A percentile compares a stretch with the other conserved stretches of the same genome.
Conservation (phyloP, 225 moss, liverwort and hornwort genomes). For the Pleurozium schreberi region DNA sequence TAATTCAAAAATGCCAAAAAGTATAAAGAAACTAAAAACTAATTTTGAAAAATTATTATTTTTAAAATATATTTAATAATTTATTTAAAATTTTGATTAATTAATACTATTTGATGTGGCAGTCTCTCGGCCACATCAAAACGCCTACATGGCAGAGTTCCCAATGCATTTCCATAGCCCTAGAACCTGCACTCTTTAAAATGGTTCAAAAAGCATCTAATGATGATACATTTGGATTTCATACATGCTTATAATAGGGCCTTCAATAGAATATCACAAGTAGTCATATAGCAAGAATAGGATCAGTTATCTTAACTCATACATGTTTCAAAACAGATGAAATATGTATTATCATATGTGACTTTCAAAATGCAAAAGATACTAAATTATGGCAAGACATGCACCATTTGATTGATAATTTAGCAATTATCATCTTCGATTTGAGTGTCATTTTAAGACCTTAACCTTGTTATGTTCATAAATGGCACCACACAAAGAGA, state of each 20-base stretch:
- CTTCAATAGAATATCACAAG: not conserved
- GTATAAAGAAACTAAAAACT: too few relatives aligned
- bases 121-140: too few relatives aligned
- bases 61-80: too few relatives aligned
- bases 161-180: too few relatives aligned
- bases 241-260: not conserved
- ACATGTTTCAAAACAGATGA: not conserved
- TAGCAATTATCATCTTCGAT: not conserved
- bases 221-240: not conserved
- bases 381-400: not conserved
- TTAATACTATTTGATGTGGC: too few relatives aligned
- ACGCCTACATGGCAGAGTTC: too few relatives aligned
- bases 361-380: too few relatives aligned
- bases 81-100: too few relatives aligned
- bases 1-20: too few relatives aligned
- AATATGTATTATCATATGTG: not conserved
- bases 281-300: not conserved
- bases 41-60: too few relatives aligned
- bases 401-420: not conserved
- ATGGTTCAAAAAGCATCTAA: too few relatives aligned
- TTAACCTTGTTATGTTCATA: not conserved
- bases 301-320: accelerated
- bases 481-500: not conserved
- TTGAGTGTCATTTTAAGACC: not conserved
- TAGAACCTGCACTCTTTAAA: too few relatives aligned